A percentile compares a stretch with the other conserved stretches of the same genome.
phyloP scores from a whole-genome alignment of 305 asterid species.

The Solanum hybrid region DNA sequence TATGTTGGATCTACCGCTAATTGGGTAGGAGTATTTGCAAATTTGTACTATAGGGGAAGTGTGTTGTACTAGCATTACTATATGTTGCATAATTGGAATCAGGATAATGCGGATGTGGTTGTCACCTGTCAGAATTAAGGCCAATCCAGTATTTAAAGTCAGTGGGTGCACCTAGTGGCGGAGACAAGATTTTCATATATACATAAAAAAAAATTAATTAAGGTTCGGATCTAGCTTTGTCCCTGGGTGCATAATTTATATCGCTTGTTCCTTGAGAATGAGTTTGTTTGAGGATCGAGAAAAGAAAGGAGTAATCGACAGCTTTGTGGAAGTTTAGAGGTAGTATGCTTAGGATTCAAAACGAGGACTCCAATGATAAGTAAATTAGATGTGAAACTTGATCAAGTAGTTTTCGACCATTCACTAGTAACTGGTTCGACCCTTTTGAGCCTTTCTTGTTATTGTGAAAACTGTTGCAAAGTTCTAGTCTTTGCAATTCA shows the following conservation, averaged over 20 bases:
- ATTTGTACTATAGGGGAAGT: background rate
- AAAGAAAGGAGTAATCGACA: no score
- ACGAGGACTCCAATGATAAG: no score
- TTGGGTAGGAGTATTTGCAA: background rate
- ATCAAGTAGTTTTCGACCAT: background rate
- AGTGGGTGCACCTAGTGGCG: background rate
- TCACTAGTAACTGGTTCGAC: background rate
- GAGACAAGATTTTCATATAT: background rate
- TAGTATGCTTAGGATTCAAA: no score
- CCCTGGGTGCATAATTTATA: background rate
- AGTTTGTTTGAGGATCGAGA: no score
- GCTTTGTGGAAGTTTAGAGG: no score
- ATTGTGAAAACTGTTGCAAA: background rate
- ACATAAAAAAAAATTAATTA: background rate
- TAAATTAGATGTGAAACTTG: no score
- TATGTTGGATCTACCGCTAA: background rate
- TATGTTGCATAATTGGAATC: background rate
- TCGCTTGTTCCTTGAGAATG: background rate
- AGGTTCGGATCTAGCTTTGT: background rate
- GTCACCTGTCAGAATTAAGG: background rate
- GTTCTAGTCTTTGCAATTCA: background rate
- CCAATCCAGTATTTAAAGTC: background rate
- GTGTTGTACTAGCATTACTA: background rate
- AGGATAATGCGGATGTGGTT: background rate
- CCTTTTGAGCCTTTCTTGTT: background rate